These are phyloP conservation scores for Myriosclerotinia curreyana DNA, from an alignment of 2,329 filamentous ascomycete genomes.

Conservation along the genomic window DNA sequence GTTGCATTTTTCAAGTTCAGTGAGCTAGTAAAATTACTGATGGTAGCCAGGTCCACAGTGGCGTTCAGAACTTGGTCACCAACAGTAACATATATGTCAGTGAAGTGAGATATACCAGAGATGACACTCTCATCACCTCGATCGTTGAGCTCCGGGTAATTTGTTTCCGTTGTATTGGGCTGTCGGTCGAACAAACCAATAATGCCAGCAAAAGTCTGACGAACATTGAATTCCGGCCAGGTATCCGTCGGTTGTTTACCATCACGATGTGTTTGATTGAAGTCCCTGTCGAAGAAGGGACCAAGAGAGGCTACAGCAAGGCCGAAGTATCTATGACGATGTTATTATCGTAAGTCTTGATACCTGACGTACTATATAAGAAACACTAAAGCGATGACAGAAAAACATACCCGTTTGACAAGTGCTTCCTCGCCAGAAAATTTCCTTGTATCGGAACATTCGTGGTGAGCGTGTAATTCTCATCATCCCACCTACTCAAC, in stretches of 20 bases:
- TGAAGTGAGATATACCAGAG: constrained; percentile 64
- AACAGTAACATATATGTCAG: constrained; percentile 53
- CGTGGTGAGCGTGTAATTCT: constrained; percentile 12
- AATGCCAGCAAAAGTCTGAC: constrained; percentile 65
- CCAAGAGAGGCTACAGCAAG: constrained; percentile 22
- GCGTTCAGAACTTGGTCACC: constrained; percentile 56
- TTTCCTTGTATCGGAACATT: constrained; percentile 21
- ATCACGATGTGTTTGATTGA: constrained; percentile 27
- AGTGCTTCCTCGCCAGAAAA: constrained; percentile 23
- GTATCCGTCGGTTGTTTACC: constrained; percentile 44
- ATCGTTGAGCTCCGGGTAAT: constrained; percentile 61
- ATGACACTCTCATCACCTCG: constrained; percentile 65
- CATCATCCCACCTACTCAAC: constrained; percentile 18
- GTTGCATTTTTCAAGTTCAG: constrained; percentile 38
- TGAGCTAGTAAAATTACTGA: constrained; percentile 59
- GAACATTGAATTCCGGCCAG: constrained; percentile 63
- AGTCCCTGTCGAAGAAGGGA: constrained; percentile 28
- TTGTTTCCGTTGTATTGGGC: constrained; percentile 51
- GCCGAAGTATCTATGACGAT: constrained; percentile 23
- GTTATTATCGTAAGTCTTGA: not conserved
- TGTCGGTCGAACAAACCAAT: constrained; percentile 65
- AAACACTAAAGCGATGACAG: not conserved
- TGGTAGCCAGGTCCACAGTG: constrained; percentile 53
- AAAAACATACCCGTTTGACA: constrained; percentile 28
- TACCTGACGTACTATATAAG: not conserved